Evolutionary conservation across 768 basidiomycete species (phyloP).

Genomic region (Mycena galericulata): DNA sequence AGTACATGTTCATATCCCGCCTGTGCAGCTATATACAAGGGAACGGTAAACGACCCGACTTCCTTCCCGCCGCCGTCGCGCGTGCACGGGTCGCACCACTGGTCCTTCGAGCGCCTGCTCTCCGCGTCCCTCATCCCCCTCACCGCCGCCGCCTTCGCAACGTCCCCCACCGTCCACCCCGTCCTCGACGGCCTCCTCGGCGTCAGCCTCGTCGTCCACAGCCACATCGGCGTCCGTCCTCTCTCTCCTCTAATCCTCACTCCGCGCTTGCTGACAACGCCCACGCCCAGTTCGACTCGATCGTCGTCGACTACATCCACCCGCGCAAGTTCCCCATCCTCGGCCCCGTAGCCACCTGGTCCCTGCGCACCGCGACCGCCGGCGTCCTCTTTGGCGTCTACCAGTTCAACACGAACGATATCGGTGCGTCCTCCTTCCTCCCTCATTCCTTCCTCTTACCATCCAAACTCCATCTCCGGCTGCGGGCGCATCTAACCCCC

Average conservation of each 20-base stretch:
- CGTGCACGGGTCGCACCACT: slow-evolving; percentile 90
- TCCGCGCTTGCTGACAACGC: neutral
- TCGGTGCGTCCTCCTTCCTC: slow-evolving; percentile 73
- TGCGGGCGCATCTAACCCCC: neutral
- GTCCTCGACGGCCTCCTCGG: slow-evolving; percentile 92
- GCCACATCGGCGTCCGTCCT: slow-evolving; percentile 88
- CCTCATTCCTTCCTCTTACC: too few species aligned
- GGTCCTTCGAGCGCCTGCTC: slow-evolving; percentile 93
- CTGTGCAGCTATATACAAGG: slow-evolving; percentile 88
- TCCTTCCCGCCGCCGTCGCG: slow-evolving; percentile 86
- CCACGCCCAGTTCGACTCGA: slow-evolving; percentile 76
- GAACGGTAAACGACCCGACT: slow-evolving; percentile 96
- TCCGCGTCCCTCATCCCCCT: slow-evolving; percentile 90
- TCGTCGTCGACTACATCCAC: slow-evolving; percentile 92
- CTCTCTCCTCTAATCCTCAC: slow-evolving; percentile 29
- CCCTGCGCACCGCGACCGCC: slow-evolving; percentile 79
- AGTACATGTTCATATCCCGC: slow-evolving; percentile 55
- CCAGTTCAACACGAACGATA: slow-evolving; percentile 98
- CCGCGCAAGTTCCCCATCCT: slow-evolving; percentile 91
- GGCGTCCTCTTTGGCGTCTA: slow-evolving; percentile 92
- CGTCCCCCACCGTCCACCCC: slow-evolving; percentile 81
- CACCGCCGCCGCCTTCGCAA: slow-evolving; percentile 71
- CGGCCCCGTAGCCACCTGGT: slow-evolving; percentile 80
- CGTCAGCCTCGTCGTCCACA: slow-evolving; percentile 90
- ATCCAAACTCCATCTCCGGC: too few species aligned